phyloP scores from a whole-genome alignment of 2,329 filamentous ascomycete genomes.

The Metarhizium anisopliae region DNA sequence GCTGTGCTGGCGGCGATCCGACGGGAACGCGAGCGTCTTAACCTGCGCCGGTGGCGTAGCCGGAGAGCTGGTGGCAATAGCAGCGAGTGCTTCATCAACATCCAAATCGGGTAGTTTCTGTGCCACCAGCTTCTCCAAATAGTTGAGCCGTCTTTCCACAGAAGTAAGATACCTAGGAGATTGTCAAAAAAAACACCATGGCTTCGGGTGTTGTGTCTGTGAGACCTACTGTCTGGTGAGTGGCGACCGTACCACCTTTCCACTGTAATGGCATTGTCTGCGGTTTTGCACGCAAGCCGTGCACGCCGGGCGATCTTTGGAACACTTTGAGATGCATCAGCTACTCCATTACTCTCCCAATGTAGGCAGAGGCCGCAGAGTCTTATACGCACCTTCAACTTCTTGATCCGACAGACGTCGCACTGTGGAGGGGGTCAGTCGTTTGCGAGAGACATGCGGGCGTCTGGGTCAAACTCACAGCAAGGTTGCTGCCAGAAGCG shows the following conservation, averaged over 20 bases:
- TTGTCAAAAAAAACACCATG: background rate
- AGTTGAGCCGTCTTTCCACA: constrained; percentile 4
- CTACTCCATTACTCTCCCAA: background rate
- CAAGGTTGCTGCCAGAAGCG: background rate
- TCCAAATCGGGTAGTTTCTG: constrained; percentile 4
- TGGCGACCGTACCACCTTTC: constrained; percentile 14
- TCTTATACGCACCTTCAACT: constrained; percentile 5
- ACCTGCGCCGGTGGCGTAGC: background rate
- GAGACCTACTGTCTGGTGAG: constrained; percentile 16
- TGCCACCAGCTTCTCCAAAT: constrained; percentile 4
- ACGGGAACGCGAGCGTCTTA: background rate
- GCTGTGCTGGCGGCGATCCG: background rate
- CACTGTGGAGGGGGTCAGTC: constrained; percentile 3
- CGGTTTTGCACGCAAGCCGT: constrained; percentile 14
- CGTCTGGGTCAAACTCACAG: background rate
- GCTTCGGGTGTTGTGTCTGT: background rate
- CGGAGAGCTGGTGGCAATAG: background rate
- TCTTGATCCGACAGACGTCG: constrained; percentile 10
- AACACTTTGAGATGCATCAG: constrained; percentile 12
- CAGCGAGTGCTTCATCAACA: background rate
- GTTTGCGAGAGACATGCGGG: background rate
- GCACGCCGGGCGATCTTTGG: constrained; percentile 16
- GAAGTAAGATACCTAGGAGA: constrained; percentile 13
- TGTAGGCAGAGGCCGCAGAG: background rate
- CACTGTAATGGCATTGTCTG: constrained; percentile 17